These are phyloP conservation scores for Euphorbia lathyris DNA, from an alignment of 345 rosid genomes.

Conservation along the genomic window DNA sequence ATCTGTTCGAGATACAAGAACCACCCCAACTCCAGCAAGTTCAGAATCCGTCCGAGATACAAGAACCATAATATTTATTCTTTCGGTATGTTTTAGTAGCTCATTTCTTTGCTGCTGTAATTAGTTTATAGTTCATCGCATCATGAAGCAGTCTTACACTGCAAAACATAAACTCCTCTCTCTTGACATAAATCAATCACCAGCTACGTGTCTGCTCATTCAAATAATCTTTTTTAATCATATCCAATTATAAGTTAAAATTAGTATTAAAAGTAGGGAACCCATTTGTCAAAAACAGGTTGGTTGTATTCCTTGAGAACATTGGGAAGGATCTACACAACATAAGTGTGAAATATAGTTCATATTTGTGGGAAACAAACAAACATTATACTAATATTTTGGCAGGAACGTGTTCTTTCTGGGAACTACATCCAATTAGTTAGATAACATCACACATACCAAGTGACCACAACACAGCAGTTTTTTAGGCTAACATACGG, in stretches of 20 bases:
- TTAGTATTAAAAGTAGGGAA: neutral
- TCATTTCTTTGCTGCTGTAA: neutral
- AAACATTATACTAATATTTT: neutral
- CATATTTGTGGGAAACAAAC: neutral
- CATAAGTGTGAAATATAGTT: neutral
- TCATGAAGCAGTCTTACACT: neutral
- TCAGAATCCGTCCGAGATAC: constrained; percentile 54
- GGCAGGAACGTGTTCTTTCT: neutral
- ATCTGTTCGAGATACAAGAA: constrained; percentile 75
- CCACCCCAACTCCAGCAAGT: constrained; percentile 79
- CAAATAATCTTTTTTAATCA: neutral
- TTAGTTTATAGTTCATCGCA: neutral
- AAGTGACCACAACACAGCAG: neutral
- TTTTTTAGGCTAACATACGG: neutral
- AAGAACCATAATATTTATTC: constrained; percentile 12
- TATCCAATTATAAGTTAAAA: neutral
- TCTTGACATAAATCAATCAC: neutral
- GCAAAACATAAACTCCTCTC: neutral
- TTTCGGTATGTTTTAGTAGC: neutral
- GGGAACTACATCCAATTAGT: neutral
- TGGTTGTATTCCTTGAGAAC: neutral
- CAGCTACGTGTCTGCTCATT: neutral
- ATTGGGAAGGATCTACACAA: no score
- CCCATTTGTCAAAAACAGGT: neutral
- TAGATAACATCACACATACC: neutral